Conservation (phyloP, 768 basidiomycete genomes). For the Tylopilus vinaceipallidus region DNA sequence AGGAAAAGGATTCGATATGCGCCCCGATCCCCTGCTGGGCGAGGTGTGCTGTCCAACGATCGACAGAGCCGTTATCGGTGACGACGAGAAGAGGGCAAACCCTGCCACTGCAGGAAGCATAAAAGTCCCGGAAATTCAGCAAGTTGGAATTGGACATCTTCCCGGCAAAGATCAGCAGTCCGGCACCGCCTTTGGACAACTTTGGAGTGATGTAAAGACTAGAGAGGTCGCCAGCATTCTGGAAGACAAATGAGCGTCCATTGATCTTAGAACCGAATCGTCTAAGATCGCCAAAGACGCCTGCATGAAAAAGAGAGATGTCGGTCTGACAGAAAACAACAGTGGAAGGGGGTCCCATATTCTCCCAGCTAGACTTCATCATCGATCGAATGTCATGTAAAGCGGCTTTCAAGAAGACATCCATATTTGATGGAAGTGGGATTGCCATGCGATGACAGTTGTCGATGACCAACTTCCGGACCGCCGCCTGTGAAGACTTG, state of each 20-base stretch:
- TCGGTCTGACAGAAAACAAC: constrained; percentile 22
- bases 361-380: constrained; percentile 26
- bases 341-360: constrained; percentile 11
- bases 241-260: constrained; percentile 25
- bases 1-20: constrained; percentile 12
- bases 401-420: constrained; percentile 27
- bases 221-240: constrained; percentile 15
- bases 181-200: constrained; percentile 23
- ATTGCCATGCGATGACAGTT: constrained; percentile 15
- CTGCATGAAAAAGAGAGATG: constrained; percentile 7
- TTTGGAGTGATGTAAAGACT: constrained; percentile 15
- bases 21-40: constrained; percentile 11
- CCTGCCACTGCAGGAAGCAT: constrained; percentile 19
- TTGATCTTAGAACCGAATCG: constrained; percentile 20
- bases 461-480: constrained; percentile 22
- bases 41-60: constrained; percentile 13
- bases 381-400: constrained; percentile 26
- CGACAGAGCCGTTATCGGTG: constrained; percentile 8
- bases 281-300: constrained; percentile 18
- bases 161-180: constrained; percentile 24
- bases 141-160: constrained; percentile 8
- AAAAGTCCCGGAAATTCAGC: constrained; percentile 11
- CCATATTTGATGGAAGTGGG: constrained; percentile 19
- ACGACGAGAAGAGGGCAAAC: constrained; percentile 26
- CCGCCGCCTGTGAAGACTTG: constrained; percentile 19